Percentiles rank a stretch among this genome's conserved stretches.
Evolutionary conservation across 2,329 filamentous ascomycete species (phyloP).

Genomic region (Cercospora nicotianae): DNA sequence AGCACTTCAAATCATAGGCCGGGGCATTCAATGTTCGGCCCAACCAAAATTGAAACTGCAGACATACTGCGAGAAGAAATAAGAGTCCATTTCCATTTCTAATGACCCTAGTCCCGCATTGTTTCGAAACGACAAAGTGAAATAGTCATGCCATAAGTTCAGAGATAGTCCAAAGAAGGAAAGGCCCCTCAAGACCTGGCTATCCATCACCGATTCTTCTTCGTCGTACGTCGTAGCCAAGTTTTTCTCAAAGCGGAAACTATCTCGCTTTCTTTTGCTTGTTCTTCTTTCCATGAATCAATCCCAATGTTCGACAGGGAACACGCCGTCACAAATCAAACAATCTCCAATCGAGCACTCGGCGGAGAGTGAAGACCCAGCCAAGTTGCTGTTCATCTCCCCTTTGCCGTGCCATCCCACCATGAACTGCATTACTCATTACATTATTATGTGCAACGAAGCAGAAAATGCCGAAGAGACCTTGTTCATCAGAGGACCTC

Average conservation of each 20-base stretch:
- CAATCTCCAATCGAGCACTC: neutral
- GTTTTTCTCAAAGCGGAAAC: neutral
- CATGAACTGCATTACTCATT: constrained; percentile 23
- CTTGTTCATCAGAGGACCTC: neutral
- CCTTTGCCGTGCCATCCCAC: neutral
- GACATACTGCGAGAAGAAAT: neutral
- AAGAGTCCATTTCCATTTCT: neutral
- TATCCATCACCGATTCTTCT: neutral
- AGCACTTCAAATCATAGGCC: neutral
- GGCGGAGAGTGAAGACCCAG: neutral
- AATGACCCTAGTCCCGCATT: neutral
- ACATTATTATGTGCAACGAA: constrained; percentile 22
- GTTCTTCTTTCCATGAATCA: constrained; percentile 6
- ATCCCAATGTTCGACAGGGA: neutral
- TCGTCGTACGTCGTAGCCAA: constrained; percentile 16
- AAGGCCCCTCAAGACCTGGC: neutral
- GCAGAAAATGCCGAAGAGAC: constrained; percentile 5
- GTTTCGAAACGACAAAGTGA: neutral
- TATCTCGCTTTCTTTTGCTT: constrained; percentile 5
- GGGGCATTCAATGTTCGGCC: neutral
- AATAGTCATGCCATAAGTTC: neutral
- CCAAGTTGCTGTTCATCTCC: neutral
- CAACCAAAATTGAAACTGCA: neutral
- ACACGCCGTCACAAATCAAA: neutral
- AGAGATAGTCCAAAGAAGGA: neutral